Conservation (phyloP, 441 rosid genomes). For the Croton setiger region DNA sequence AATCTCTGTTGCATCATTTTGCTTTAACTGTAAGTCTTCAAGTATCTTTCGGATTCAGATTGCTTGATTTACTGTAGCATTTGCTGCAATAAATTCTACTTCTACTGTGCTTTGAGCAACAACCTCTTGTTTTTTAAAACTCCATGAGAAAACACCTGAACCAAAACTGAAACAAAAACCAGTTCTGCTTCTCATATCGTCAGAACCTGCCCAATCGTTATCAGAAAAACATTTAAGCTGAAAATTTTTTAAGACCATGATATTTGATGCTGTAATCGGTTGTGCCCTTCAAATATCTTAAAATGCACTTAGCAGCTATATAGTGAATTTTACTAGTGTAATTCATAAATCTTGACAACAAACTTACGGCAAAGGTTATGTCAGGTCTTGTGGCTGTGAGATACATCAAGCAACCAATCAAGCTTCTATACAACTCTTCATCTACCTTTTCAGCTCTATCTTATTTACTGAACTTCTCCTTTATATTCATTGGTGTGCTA, state of each 20-base stretch:
- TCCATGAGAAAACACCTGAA: not conserved
- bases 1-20: not conserved
- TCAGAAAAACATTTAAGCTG: not conserved
- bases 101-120: not conserved
- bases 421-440: not conserved
- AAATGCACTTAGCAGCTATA: not conserved
- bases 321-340: not conserved
- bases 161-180: not conserved
- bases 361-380: not conserved
- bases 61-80: not conserved
- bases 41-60: not conserved
- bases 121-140: not conserved
- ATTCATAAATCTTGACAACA: not conserved
- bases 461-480: not conserved
- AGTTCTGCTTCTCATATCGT: not conserved
- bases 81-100: not conserved
- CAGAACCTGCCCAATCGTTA: not conserved
- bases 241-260: too few species aligned
- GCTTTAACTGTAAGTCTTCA: not conserved
- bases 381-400: not conserved
- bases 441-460: not conserved
- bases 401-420: not conserved
- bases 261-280: not conserved
- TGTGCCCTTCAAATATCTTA: conserved; percentile 4
- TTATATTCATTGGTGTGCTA: not conserved